Base-by-base conservation (phyloP, 2,329 filamentous ascomycete genomes). In the Paraphaeosphaeria sporulosa region DNA sequence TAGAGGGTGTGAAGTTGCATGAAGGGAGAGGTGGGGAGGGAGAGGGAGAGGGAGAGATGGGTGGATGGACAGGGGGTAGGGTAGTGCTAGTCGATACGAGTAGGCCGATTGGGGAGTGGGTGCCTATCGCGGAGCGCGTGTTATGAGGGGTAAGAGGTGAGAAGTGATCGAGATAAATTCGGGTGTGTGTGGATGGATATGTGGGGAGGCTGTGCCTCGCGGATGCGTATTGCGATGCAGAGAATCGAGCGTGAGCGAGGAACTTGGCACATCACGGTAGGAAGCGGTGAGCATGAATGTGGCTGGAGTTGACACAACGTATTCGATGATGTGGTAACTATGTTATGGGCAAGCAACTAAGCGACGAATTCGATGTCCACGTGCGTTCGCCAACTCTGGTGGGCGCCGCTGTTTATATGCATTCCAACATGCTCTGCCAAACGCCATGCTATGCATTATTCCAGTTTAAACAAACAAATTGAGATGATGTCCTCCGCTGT, bases 31-130 rank as follows among this genome's bases (percentile, higher is more conserved):
- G 62, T 19, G 71, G 66, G 30, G 50, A 64, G 46, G n/a, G 60
- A 68, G 44, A 72, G 71, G 19, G 58, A 63, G 19, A 70, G 66
- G 30, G 50, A 64, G 50, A 69, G 10, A 52, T 74, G 50, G 66
- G 64, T 17, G 68, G 70, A 7, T 79, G 76, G 76, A 53, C 43
- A 15, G 78, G 78, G 3, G 79, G 77, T 2, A 64, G 61, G 50
- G 68, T 81, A 17, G 78, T 80, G 55, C 70, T 81, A 6, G 78
- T 81, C 9, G 72, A 73, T 1, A 81, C 79, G 0, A 71, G 76
- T 57, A 70, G 69, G 47, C 63, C 72, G 9, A 78, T 80, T 56
- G 58, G 68, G 21, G 65, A 78, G 25, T 81, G 79, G 79, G 55
- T 52, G 7, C 72, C 74, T 1, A 69, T 79, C 48, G 78, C 75